Conservation (phyloP, 345 rosid genomes). For the Citrus hindsii region DNA sequence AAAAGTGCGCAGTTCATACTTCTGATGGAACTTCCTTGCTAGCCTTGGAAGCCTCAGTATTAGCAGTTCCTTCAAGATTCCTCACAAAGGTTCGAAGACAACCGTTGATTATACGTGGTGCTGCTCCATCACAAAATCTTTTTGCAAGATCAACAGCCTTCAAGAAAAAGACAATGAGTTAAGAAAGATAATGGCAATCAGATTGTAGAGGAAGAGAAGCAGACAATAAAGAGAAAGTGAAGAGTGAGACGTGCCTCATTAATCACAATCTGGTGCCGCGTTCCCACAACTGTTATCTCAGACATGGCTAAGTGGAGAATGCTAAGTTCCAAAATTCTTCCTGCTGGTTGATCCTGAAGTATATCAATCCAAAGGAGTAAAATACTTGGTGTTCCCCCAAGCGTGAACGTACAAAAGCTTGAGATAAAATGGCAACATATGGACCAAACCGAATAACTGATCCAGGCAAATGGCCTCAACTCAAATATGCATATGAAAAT, state of each 20-base stretch:
- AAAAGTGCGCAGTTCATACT: not conserved
- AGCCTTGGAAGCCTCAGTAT: slow-evolving; percentile 28
- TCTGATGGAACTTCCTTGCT: slow-evolving; percentile 23
- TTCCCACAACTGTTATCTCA: slow-evolving; percentile 76
- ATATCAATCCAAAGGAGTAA: slow-evolving; percentile 5
- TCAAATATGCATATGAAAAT: not conserved
- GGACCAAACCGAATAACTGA: not conserved
- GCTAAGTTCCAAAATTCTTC: slow-evolving; percentile 82
- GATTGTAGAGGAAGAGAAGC: not conserved
- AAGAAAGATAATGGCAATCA: not conserved
- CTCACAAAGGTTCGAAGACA: slow-evolving; percentile 87
- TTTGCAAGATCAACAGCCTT: slow-evolving; percentile 98
- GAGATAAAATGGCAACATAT: not conserved
- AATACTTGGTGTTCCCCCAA: not conserved
- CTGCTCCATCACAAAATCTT: slow-evolving; percentile 93
- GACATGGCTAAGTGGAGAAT: slow-evolving; percentile 97
- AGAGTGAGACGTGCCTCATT: slow-evolving; percentile 56
- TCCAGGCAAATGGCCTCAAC: not conserved
- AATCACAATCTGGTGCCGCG: slow-evolving; percentile 87
- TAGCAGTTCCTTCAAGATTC: slow-evolving; percentile 31
- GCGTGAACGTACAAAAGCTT: not conserved
- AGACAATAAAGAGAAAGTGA: not conserved
- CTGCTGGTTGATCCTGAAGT: slow-evolving; percentile 75
- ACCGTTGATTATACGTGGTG: slow-evolving; percentile 88
- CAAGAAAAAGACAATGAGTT: not conserved